Percentiles rank a stretch among this genome's conserved stretches.
phyloP scores from a whole-genome alignment of 306 rosid species.

The Quercus suber region DNA sequence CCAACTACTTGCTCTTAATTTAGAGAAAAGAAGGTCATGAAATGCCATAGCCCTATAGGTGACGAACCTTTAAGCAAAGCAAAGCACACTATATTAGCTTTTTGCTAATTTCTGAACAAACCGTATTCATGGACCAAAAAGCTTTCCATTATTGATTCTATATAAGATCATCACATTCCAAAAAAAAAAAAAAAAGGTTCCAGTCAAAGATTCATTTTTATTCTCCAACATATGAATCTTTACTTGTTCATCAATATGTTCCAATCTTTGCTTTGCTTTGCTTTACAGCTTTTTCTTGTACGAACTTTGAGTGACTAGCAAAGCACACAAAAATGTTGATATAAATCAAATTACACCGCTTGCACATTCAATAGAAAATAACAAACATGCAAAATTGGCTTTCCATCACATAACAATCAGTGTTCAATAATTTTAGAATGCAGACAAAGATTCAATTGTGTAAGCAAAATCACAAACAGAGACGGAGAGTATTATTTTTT shows the following conservation, averaged over 20 bases:
- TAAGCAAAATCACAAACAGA: not conserved
- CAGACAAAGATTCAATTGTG: not conserved
- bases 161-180: slow-evolving; percentile 9
- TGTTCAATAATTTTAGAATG: not conserved
- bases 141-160: slow-evolving; percentile 13
- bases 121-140: slow-evolving; percentile 18
- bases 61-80: slow-evolving; percentile 9
- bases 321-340: too few relatives aligned
- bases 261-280: not conserved
- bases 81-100: slow-evolving; percentile 4
- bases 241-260: not conserved
- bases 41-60: not conserved
- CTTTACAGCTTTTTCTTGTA: not conserved
- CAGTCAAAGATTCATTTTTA: slow-evolving; percentile 40
- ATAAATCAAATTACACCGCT: not conserved
- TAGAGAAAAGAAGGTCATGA: not conserved
- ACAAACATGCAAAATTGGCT: not conserved
- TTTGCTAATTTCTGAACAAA: slow-evolving; percentile 22
- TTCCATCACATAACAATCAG: not conserved
- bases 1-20: slow-evolving; percentile 1
- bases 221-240: slow-evolving; percentile 12
- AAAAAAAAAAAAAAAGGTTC: slow-evolving; percentile 17
- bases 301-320: too few relatives aligned
- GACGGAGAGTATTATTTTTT: not conserved
- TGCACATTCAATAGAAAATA: not conserved